Conservation (phyloP, 345 rosid species). For the Bruguiera parviflora region DNA sequence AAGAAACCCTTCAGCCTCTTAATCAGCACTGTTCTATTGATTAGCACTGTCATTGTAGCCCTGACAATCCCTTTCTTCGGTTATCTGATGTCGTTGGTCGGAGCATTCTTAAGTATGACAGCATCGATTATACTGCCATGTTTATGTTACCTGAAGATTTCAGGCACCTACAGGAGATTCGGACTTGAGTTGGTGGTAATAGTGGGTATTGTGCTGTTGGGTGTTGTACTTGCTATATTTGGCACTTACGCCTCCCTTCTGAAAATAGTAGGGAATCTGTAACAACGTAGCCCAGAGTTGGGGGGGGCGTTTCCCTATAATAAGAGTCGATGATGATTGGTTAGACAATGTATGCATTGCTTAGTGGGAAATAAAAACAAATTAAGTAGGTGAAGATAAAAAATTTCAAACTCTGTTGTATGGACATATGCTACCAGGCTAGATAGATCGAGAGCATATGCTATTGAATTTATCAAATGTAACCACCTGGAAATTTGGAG, state of each 20-base stretch:
- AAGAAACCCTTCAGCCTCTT: slow-evolving; percentile 8
- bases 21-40: slow-evolving; percentile 9
- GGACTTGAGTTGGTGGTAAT: slow-evolving; percentile 6
- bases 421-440: too few species aligned
- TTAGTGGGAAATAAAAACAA: too few species aligned
- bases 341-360: too few species aligned
- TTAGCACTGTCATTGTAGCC: slow-evolving; percentile 21
- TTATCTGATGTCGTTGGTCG: slow-evolving; percentile 21
- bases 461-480: too few species aligned
- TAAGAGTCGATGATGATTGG: not conserved
- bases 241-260: slow-evolving; percentile 20
- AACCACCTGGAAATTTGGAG: too few species aligned
- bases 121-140: slow-evolving; percentile 19
- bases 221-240: slow-evolving; percentile 5
- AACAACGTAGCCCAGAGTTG: not conserved
- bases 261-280: slow-evolving; percentile 14
- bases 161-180: slow-evolving; percentile 11
- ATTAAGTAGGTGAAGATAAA: too few species aligned
- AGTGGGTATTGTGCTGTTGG: slow-evolving; percentile 6
- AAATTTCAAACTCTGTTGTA: too few species aligned
- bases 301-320: not conserved
- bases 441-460: too few species aligned
- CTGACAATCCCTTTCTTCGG: slow-evolving; percentile 23
- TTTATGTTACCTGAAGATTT: slow-evolving; percentile 23
- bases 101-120: slow-evolving; percentile 25